Base-by-base conservation (phyloP, 2,329 filamentous ascomycete species). In the Neurospora sp. region DNA sequence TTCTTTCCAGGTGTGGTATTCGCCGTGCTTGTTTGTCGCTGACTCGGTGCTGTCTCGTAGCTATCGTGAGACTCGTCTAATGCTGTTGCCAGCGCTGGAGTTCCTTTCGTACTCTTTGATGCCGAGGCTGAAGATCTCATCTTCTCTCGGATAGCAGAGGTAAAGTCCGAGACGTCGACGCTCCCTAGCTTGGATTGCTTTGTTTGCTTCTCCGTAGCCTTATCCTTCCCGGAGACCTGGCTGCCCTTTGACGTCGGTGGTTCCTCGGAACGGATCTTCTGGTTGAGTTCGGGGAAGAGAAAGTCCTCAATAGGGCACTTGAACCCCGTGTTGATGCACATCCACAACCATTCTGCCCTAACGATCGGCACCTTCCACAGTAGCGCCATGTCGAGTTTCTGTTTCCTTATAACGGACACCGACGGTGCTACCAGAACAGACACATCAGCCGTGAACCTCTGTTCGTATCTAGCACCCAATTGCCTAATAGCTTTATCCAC, bases 291-390 rank as follows among this genome's bases (percentile, higher is more conserved):
- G 0, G 83, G 78, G 69, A 85, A 87, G 69, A 86, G 76, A 68
- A 80, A 87, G 6, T 78, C 74, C 46, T 83, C 80, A 62, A 84
- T 77, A 1, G 86, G 83, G 2, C 82, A 78, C 3, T 81, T 80
- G 72, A 75, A 81, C 5, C 87, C 87, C 0, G 82, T 86, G 75
- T 84, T 83, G 67, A 97, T 88, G 73, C 91, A 96, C 68, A 90
- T 86, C 89, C 92, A 96, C 2, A 99, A 83, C 96, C 96, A 99
- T 28, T 90, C 87, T 19, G 88, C 87, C 8, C 86, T 86, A 11
- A 98, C 91, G n/a, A 95, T 88, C 1, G 93, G 92, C 11, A 98
- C 90, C 4, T 86, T 85, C 84, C 92, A 92, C 74, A 89, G 85
- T 8, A 88, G 78, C 0, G 93, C 93, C 76, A 92, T 89, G 65